Evolutionary conservation across 805 yeast species (phyloP), one percentile per base, ranked within the genome.

Genomic region (Teunomyces tritomae): DNA sequence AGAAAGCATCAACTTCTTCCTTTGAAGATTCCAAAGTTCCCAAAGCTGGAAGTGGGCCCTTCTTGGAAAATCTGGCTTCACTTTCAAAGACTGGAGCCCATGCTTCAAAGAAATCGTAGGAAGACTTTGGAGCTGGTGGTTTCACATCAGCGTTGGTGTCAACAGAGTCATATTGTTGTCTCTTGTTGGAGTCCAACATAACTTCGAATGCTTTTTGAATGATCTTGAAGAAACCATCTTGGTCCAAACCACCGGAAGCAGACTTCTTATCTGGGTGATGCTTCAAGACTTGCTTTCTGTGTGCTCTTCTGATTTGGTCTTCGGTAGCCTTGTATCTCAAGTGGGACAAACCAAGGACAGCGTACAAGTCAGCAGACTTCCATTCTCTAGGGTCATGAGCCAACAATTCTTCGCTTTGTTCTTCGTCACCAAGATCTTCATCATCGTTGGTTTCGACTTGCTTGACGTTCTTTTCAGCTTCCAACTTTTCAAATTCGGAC

Each of bases 221-320:
- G 67, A 95, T 87, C 79, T 94, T 94, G 83, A 94, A 94, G 74
- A 94, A 92, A 9, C 94, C 96, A 69, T 94, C 99, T 73, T 88
- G 90, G 57, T 89, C 95, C 64, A 88, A 78, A 39, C 87, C 86
- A 55, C 96, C 96, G 51, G 83, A 68, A 45, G 92, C 96, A 61
- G 96, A 90, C 77, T 89, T 91, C 80, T 94, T 94, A 74, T 94
- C 99, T 57, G 99, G 99, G 70, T 94, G 99, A 71, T 92, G 97
- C 76, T 85, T 89, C 73, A 94, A 80, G 27, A 94, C 98, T 74
- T 89, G 95, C 69, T 85, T 86, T 79, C 99, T 86, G 80, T 92
- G 97, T 49, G 98, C 97, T 69, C 90, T 85, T 74, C 96, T 86
- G 64, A 94, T 84, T 72, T 91, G 97, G 61, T 85, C 95, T 60